Conservation (phyloP, 805 yeast genomes). For the Lipomyces sp. region DNA sequence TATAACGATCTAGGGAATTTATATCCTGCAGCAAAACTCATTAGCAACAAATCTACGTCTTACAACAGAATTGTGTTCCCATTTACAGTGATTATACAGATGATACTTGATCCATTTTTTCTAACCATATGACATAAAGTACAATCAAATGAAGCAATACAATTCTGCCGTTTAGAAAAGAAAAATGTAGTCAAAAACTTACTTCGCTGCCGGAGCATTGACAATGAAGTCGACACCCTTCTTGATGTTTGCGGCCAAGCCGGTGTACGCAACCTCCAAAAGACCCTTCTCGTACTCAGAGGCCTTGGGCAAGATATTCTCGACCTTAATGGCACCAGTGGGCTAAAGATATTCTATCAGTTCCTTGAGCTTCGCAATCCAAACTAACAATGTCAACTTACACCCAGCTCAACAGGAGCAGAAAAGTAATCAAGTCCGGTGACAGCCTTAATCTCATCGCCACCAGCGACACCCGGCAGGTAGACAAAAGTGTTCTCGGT, state of each 20-base stretch:
- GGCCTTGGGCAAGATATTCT: slow-evolving; percentile 62
- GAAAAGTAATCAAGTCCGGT: slow-evolving; percentile 93
- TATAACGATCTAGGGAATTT: too few species aligned
- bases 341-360: too few species aligned
- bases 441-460: slow-evolving; percentile 74
- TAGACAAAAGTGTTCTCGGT: slow-evolving; percentile 29
- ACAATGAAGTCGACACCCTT: slow-evolving; percentile 87
- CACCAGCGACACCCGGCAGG: slow-evolving; percentile 47
- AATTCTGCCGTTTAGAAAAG: too few species aligned
- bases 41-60: too few species aligned
- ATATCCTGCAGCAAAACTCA: too few species aligned
- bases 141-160: too few species aligned
- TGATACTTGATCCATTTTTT: too few species aligned
- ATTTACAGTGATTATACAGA: too few species aligned
- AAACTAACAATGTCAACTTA: slow-evolving; percentile 44
- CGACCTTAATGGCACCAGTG: slow-evolving; percentile 62
- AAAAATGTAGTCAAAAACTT: too few species aligned
- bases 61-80: too few species aligned
- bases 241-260: slow-evolving; percentile 80
- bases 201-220: slow-evolving; percentile 34
- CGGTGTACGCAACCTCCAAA: slow-evolving; percentile 77
- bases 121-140: too few species aligned
- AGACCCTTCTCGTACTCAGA: slow-evolving; percentile 79
- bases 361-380: too few species aligned
- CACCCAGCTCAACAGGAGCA: slow-evolving; percentile 88